A percentile compares a stretch with the other conserved stretches of the same genome.
phyloP scores from a whole-genome alignment of 2,329 filamentous ascomycete genomes.

The Fusarium irregulare region DNA sequence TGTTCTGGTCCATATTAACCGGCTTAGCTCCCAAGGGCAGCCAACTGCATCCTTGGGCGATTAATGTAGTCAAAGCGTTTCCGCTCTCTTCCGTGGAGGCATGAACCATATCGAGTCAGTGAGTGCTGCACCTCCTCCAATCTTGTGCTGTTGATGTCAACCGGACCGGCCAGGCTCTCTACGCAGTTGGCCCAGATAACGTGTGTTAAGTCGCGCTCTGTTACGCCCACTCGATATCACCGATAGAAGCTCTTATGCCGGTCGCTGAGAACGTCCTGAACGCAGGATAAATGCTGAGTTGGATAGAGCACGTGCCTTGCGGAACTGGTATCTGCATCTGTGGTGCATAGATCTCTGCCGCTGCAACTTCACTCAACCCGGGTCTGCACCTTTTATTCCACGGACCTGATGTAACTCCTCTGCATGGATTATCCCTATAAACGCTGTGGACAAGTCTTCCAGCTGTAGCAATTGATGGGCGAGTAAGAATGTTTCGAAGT shows the following conservation, averaged over 20 bases:
- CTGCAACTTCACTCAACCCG: slow-evolving; percentile 2
- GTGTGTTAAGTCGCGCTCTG: slow-evolving; percentile 33
- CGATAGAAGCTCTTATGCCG: slow-evolving; percentile 23
- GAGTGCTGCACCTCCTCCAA: background rate
- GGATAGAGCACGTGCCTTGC: slow-evolving; percentile 1
- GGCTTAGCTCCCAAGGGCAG: slow-evolving; percentile 1
- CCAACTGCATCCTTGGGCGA: slow-evolving; percentile 1
- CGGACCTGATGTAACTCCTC: slow-evolving; percentile 1
- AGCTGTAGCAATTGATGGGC: background rate
- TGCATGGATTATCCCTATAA: slow-evolving; percentile 33
- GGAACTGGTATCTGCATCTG: background rate
- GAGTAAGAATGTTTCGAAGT: slow-evolving; percentile 9
- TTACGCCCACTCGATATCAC: slow-evolving; percentile 38
- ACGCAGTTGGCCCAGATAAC: slow-evolving; percentile 33
- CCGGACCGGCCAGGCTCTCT: slow-evolving; percentile 37
- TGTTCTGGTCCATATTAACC: background rate
- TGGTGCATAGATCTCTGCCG: slow-evolving; percentile 15
- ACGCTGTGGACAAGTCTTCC: background rate
- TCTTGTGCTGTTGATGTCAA: slow-evolving; percentile 12
- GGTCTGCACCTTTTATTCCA: slow-evolving; percentile 7
- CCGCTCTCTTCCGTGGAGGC: background rate
- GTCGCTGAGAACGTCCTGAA: slow-evolving; percentile 13
- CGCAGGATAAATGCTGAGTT: slow-evolving; percentile 32
- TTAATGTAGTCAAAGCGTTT: slow-evolving; percentile 16
- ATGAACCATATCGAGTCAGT: background rate